A percentile compares a stretch with the other conserved stretches of the same genome.
These are phyloP conservation scores for Heimioporus sp. DNA, from an alignment of 768 basidiomycete genomes.

Conservation along the genomic window DNA sequence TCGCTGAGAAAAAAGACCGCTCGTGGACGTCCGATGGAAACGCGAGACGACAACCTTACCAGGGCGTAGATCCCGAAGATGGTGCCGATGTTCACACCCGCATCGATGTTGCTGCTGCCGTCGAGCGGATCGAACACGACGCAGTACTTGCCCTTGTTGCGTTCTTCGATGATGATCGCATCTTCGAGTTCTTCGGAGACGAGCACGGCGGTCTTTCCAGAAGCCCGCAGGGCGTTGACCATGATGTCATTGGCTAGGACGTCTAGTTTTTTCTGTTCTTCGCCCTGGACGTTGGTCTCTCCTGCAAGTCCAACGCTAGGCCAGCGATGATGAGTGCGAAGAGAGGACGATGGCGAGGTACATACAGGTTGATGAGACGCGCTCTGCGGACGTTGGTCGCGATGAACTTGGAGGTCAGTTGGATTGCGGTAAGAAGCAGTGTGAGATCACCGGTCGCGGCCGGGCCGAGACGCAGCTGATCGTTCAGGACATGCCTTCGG, in stretches of 20 bases:
- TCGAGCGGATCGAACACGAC: constrained; percentile 99
- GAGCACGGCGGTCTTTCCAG: constrained; percentile 95
- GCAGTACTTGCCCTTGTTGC: constrained; percentile 84
- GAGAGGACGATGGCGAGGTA: constrained; percentile 5
- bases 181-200: constrained; percentile 96
- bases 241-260: constrained; percentile 99
- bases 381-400: constrained; percentile 97
- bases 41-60: constrained; percentile 49
- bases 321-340: background rate
- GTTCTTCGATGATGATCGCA: constrained; percentile 85
- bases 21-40: background rate
- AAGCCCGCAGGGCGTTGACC: constrained; percentile 94
- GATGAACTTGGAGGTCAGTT: constrained; percentile 96
- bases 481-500: constrained; percentile 78
- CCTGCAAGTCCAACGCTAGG: constrained; percentile 93
- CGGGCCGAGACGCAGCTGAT: constrained; percentile 80
- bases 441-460: constrained; percentile 93
- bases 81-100: constrained; percentile 96
- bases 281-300: constrained; percentile 94
- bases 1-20: constrained; percentile 40
- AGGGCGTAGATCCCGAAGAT: constrained; percentile 97
- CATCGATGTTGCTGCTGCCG: constrained; percentile 95
- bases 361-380: constrained; percentile 93
- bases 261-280: constrained; percentile 99
- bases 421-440: constrained; percentile 91